phyloP scores from a whole-genome alignment of 2,329 filamentous ascomycete genomes.

The Nemania sp. region DNA sequence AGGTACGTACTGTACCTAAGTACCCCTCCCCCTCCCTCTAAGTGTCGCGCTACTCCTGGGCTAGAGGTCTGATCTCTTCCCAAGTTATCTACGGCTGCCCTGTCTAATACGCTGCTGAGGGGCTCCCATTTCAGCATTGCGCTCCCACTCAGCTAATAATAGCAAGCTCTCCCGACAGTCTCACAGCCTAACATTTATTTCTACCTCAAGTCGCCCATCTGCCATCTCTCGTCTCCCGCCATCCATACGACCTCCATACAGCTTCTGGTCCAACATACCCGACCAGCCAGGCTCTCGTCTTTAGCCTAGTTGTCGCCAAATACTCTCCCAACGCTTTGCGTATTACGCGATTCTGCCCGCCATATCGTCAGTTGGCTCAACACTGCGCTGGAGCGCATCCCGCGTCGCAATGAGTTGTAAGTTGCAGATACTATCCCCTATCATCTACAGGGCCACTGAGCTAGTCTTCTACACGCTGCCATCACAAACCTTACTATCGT shows the following conservation, averaged over 20 bases:
- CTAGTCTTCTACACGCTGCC: neutral
- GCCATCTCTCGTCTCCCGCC: neutral
- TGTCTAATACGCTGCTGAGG: neutral
- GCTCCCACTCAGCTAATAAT: slow-evolving; percentile 5
- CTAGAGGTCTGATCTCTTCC: slow-evolving; percentile 2
- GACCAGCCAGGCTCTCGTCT: neutral
- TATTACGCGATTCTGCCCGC: slow-evolving; percentile 1
- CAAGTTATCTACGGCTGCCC: neutral
- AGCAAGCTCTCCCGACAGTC: slow-evolving; percentile 3
- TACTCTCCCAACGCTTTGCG: neutral
- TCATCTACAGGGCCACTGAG: slow-evolving; percentile 29
- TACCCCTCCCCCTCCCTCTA: slow-evolving; percentile 14
- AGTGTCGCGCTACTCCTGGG: neutral
- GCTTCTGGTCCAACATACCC: neutral
- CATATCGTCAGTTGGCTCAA: slow-evolving; percentile 2
- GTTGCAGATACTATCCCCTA: slow-evolving; percentile 29
- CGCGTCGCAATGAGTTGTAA: slow-evolving; percentile 46
- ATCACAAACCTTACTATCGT: neutral
- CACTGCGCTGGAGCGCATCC: slow-evolving; percentile 23
- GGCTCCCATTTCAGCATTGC: slow-evolving; percentile 8
- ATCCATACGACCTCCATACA: too few relatives aligned
- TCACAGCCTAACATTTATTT: slow-evolving; percentile 1
- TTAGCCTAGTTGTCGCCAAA: neutral
- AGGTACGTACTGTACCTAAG: neutral
- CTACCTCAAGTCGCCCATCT: neutral